phyloP scores from a whole-genome alignment of 2,329 filamentous ascomycete species.

The Periconia sp. region DNA sequence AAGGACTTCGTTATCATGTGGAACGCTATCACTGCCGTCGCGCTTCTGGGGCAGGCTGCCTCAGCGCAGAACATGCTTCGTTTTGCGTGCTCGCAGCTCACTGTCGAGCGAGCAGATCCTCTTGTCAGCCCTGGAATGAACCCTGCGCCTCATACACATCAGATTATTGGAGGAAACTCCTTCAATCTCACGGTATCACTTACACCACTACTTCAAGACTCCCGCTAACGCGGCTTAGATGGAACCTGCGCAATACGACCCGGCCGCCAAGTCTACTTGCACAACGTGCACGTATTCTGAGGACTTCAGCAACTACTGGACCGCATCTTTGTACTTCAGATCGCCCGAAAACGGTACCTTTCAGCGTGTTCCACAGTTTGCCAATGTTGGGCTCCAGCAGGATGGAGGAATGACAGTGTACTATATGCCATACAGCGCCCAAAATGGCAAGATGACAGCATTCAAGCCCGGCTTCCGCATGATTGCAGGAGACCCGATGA shows the following conservation, averaged over 20 bases:
- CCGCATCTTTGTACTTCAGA: conserved; percentile 37
- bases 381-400: conserved; percentile 37
- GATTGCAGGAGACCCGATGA: conserved; percentile 65
- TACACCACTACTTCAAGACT: neutral
- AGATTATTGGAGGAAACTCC: conserved; percentile 40
- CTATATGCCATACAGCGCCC: conserved; percentile 74
- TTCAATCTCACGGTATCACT: conserved; percentile 38
- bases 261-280: conserved; percentile 30
- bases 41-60: conserved; percentile 29
- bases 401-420: conserved; percentile 58
- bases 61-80: conserved; percentile 41
- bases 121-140: conserved; percentile 34
- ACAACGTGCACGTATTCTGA: conserved; percentile 38
- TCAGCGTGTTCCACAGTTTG: conserved; percentile 37
- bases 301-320: conserved; percentile 42
- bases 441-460: conserved; percentile 64
- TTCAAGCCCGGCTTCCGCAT: conserved; percentile 77
- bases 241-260: conserved; percentile 33
- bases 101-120: conserved; percentile 61
- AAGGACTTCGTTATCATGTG: conserved; percentile 26
- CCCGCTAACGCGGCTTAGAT: conserved; percentile 28
- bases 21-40: conserved; percentile 26
- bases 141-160: conserved; percentile 38
- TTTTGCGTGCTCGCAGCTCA: conserved; percentile 42
- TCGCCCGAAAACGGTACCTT: conserved; percentile 42